Evolutionary conservation across 192 early-diverging fungal genomes (phyloP), one percentile per base, ranked within the genome.

Genomic region (Physocladia obscura): DNA sequence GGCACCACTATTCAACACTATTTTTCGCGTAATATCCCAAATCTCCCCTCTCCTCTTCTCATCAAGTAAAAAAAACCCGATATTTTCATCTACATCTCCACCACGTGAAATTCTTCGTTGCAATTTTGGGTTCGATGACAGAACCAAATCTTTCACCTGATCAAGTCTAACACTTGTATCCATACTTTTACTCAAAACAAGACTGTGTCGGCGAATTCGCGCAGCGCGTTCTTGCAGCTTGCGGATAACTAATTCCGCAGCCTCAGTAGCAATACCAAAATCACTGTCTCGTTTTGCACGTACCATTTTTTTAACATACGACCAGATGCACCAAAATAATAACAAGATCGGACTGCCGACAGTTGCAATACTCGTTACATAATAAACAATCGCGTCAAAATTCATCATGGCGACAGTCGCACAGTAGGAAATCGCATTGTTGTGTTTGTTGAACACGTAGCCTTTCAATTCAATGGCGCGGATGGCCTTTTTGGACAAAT

Each of bases 11-110:
- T 44, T 29, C 6, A 62, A 6, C 27, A 62, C 35, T 47, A 44
- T 22, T 21, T 62, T 22, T 30, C 26, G 17, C 35, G 48, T 44
- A 44, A 62, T 19, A 21, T 47, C 24, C 60, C 60, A 62, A 24
- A 62, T 44, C 8, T 62, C 29, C 36, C 48, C 60, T 21, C 60
- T 15, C n/a, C 60, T 38, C 60, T 47, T 44, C n/a, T 44, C 39
- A 8, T 30, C 32, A 37, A 62, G 6, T 22, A 44, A 11, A 6
- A 62, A 26, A 8, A 47, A 19, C 17, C n/a, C 60, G 21, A n/a
- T 29, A 22, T 15, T 29, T 22, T 15, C 40, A 30, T 62, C 60
- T 44, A 62, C 60, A 36, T 62, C 60, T 13, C 60, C 60, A 15
- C 38, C 60, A 44, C 60, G 60, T 11, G 60, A 62, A 8, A 8